phyloP scores from a whole-genome alignment of 2,329 filamentous ascomycete species.

The Apiospora saccharicola region DNA sequence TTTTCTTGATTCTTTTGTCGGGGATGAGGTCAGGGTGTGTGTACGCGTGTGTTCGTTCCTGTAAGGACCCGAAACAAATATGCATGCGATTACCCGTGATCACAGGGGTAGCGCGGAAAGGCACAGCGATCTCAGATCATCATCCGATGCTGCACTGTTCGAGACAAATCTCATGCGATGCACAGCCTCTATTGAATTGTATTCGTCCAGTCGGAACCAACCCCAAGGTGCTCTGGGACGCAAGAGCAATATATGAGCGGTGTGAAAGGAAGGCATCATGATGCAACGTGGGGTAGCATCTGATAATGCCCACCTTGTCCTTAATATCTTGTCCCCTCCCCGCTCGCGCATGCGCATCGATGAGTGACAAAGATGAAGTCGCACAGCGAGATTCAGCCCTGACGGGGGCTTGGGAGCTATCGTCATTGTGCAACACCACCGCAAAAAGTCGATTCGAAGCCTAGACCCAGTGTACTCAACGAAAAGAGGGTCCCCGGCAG shows the following conservation, averaged over 20 bases:
- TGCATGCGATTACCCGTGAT: not conserved
- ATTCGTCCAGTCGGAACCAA: not conserved
- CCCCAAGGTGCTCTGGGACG: not conserved
- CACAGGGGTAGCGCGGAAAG: not conserved
- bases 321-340: not conserved
- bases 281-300: not conserved
- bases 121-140: constrained; percentile 1
- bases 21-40: not conserved
- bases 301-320: not conserved
- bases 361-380: not conserved
- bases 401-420: not conserved
- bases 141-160: not conserved
- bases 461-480: not conserved
- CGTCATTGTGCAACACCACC: not conserved
- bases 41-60: not conserved
- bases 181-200: not conserved
- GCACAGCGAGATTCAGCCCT: not conserved
- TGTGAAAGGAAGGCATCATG: not conserved
- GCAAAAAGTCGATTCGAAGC: not conserved
- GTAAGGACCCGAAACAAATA: not conserved
- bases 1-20: not conserved
- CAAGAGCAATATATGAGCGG: not conserved
- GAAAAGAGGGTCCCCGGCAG: too few species aligned
- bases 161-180: not conserved
- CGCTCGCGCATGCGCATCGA: not conserved